These are phyloP conservation scores for Xylaria arbuscula DNA, from an alignment of 2,329 filamentous ascomycete species.

Conservation along the genomic window DNA sequence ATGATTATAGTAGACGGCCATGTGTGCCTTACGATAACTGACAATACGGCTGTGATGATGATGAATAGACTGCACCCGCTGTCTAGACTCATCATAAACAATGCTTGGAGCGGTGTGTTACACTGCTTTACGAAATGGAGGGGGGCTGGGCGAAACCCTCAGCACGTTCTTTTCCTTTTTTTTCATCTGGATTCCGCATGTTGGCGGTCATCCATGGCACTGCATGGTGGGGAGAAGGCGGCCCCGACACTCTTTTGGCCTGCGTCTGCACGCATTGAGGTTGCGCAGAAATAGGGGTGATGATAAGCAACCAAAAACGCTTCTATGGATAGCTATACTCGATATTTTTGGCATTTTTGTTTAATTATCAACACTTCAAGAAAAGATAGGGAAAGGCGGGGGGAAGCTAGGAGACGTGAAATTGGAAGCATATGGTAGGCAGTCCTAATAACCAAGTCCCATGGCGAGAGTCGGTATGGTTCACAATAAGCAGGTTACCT, in stretches of 20 bases:
- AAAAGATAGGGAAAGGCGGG: neutral
- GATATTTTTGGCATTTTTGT: neutral
- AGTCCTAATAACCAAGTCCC: neutral
- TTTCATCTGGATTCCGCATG: slow-evolving; percentile 23
- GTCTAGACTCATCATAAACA: slow-evolving; percentile 17
- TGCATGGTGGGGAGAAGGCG: slow-evolving; percentile 31
- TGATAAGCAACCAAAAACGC: neutral
- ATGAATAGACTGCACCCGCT: slow-evolving; percentile 15
- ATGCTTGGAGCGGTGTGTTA: slow-evolving; percentile 35
- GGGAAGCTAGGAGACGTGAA: neutral
- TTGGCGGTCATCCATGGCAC: slow-evolving; percentile 20
- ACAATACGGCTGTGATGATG: slow-evolving; percentile 20
- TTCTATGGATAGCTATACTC: neutral
- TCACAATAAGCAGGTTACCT: neutral
- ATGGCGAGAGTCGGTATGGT: too few relatives aligned
- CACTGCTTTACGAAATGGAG: slow-evolving; percentile 30
- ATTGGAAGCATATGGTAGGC: neutral
- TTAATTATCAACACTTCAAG: neutral
- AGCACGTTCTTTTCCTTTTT: slow-evolving; percentile 25
- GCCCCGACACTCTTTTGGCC: slow-evolving; percentile 12
- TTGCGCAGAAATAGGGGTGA: slow-evolving; percentile 8
- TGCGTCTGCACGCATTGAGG: slow-evolving; percentile 12
- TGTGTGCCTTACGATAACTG: slow-evolving; percentile 34
- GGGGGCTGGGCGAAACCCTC: slow-evolving; percentile 22
- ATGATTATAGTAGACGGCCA: slow-evolving; percentile 3